Conservation (phyloP, 2,329 filamentous ascomycete genomes). For the Westerdykella sp. region DNA sequence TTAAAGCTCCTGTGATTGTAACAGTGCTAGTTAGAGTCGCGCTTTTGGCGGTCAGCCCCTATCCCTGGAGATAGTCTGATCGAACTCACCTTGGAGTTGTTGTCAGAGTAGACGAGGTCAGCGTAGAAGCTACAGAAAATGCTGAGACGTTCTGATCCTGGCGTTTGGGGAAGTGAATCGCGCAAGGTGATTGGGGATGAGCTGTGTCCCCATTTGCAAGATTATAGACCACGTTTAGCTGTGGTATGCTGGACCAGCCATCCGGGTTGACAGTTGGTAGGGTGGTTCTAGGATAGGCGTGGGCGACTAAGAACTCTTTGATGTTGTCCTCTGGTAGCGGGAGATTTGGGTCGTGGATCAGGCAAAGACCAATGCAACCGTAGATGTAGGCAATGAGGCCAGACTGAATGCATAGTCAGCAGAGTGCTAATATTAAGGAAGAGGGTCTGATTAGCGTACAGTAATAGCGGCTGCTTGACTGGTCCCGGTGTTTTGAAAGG, state of each 20-base stretch:
- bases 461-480: constrained; percentile 5
- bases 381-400: constrained; percentile 4
- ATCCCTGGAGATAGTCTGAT: neutral
- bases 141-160: neutral
- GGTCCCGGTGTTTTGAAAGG: neutral
- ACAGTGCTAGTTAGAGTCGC: neutral
- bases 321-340: neutral
- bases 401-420: neutral
- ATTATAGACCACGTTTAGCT: neutral
- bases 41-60: neutral
- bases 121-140: neutral
- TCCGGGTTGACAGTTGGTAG: neutral
- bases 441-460: neutral
- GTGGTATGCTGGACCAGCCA: neutral
- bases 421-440: neutral
- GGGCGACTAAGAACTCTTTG: constrained; percentile 4
- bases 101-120: neutral
- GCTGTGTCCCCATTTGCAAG: neutral
- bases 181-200: neutral
- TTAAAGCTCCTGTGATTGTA: neutral
- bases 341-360: neutral
- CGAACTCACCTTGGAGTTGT: neutral
- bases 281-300: neutral
- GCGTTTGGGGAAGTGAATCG: neutral
- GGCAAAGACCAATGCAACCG: no score